Base-by-base conservation (phyloP, 768 basidiomycete genomes). In the Pleurotus platypus region DNA sequence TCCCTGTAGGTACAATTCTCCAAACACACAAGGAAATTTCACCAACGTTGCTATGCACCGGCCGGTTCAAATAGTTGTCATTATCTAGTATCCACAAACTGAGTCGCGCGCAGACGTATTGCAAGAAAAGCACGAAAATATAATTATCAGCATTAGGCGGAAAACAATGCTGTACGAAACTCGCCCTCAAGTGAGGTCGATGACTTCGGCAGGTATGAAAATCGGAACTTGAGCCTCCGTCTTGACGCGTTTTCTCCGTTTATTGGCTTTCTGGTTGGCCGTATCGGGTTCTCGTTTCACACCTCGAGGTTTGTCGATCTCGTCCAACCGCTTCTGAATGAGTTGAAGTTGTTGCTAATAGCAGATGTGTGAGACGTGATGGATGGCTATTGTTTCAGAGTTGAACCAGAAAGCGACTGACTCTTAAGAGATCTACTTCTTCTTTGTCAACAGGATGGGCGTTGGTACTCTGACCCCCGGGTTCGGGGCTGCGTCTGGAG, bases 21-120 rank as follows among this genome's bases (percentile, higher is more conserved):
- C 51, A 60, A 56, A 64, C 16, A 18, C 57, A 40, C 9, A 58
- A 3, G 5, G 42, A 45, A 22, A 67, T 53, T 11, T 43, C 35
- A 8, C 58, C 61, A 4, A 58, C 37, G 15, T 47, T 42, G 30
- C 53, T 42, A 1, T 50, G 15, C 3, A 15, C 27, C 4, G 47
- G 24, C n/a, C 22, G 16, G 22, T 61, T 26, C 9, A 59, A 48
- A 47, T 42, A 59, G 3, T 26, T 37, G 27, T 59, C 60, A 24
- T 61, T 55, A 35, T 59, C 58, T 61, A 27, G 13, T 18, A 46
- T 15, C 8, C 27, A 30, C 27, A 30, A 7, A 30, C 27, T 30
- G 9, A 8, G 30, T 30, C 24, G 2, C 24, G 24, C 24, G 24
- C 24, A 24, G 24, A 24, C 24, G 24, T 24, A 24, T 24, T 24